Base-by-base conservation (phyloP, 495 filamentous ascomycete species). In the Penicillium angulare region DNA sequence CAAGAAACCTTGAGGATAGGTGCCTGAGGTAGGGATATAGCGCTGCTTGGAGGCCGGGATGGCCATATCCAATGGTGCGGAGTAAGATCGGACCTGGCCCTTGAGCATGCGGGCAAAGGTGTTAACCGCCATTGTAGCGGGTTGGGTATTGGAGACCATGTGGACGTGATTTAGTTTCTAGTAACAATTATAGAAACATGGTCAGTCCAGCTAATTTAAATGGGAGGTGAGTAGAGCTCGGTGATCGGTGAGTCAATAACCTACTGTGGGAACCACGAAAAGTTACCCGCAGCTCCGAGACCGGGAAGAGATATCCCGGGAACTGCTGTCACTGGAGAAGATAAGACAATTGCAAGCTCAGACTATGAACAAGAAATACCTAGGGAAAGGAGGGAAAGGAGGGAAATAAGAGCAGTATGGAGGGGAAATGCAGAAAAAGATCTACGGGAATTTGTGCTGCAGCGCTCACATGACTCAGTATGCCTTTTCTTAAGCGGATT, bases 1-100 rank as follows among this genome's bases (percentile, higher is more conserved):
- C 22, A 80, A 73, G 77, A 97, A 99, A 29, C 92, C 93, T 69
- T 88, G 81, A 4, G 93, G 93, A 54, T 97, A 97, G 22, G 83
- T 86, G 41, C 92, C 92, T 21, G 74, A 81, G 5, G 82, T 87
- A 18, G 93, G 92, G 21, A 97, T 86, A 74, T 92, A 96, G 69
- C 90, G 92, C 68, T 86, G 83, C 72, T 89, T 90, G 46, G 85
- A 74, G 27, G 75, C 76, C n/a, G 86, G 86, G 43, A 89, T 83
- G 41, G 79, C 74, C 61, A 77, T 77, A 55, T 79, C 75, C 48
- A 79, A 58, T 3, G 83, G 81, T 44, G 84, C 81, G 47, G 85
- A 86, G 66, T 87, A 89, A 63, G 56, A 71, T 54, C 68, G 73
- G 49, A 75, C 66, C 49, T 74, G 72, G 60, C 71, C 66, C 55